Evolutionary conservation across 2,329 filamentous ascomycete species (phyloP).

Genomic region (Zymoseptoria tritici): DNA sequence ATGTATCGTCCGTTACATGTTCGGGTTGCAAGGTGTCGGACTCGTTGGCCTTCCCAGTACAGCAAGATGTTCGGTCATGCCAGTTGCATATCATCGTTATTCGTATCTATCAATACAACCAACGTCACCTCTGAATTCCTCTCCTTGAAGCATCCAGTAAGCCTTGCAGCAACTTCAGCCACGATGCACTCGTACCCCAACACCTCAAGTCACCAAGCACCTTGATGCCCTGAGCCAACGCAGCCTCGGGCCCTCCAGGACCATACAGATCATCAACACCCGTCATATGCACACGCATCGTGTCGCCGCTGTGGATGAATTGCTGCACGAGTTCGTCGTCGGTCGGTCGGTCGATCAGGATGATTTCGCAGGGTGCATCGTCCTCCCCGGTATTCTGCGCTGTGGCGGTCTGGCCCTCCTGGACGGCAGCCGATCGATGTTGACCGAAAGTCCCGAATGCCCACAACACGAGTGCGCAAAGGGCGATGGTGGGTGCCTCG

Average conservation of each 20-base stretch:
- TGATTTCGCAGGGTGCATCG: slow-evolving; percentile 28
- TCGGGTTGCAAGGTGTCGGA: too few species aligned
- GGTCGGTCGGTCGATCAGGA: slow-evolving; percentile 48
- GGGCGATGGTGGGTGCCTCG: slow-evolving; percentile 58
- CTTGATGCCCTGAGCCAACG: slow-evolving; percentile 35
- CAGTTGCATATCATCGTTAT: too few species aligned
- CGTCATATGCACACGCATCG: slow-evolving; percentile 45
- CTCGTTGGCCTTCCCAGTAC: too few species aligned
- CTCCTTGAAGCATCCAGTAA: slow-evolving; percentile 1
- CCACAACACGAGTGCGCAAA: slow-evolving; percentile 60
- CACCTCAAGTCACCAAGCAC: slow-evolving; percentile 23
- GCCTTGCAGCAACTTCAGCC: slow-evolving; percentile 5
- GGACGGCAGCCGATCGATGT: not conserved
- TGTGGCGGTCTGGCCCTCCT: not conserved
- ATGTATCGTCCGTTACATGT: too few species aligned
- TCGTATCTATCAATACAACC: not conserved
- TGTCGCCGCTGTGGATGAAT: slow-evolving; percentile 45
- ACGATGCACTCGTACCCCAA: slow-evolving; percentile 12
- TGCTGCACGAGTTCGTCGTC: slow-evolving; percentile 53
- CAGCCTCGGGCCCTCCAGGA: slow-evolving; percentile 30
- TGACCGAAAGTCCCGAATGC: slow-evolving; percentile 38
- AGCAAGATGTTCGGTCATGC: too few species aligned
- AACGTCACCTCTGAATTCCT: not conserved
- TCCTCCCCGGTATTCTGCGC: slow-evolving; percentile 5
- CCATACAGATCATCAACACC: slow-evolving; percentile 47